Percentiles rank a stretch among this genome's conserved stretches.
Conservation (phyloP, 164 flowering plant species). For the Tinospora cordifolia region DNA sequence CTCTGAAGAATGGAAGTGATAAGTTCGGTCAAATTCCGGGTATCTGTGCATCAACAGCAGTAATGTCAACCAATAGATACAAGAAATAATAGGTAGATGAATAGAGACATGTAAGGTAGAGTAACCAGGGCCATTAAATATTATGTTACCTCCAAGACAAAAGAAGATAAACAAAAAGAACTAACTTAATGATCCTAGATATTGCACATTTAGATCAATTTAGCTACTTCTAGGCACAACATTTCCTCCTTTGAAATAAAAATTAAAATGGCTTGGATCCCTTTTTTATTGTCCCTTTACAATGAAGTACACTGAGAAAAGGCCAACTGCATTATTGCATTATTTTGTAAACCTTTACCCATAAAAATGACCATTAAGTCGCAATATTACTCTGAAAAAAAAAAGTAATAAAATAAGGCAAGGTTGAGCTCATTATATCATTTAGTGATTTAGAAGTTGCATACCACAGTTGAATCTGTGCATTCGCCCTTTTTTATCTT, state of each 20-base stretch:
- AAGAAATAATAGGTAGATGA: not conserved
- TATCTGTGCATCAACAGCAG: constrained; percentile 34
- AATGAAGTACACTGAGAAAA: not conserved
- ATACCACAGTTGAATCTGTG: constrained; percentile 87
- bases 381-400: not conserved
- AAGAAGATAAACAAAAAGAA: no score
- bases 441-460: constrained; percentile 7
- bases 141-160: not conserved
- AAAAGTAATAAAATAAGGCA: no score
- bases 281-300: no score
- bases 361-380: not conserved
- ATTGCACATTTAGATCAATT: not conserved
- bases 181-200: no score
- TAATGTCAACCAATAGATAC: not conserved
- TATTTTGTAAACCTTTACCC: not conserved
- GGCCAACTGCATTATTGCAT: no score
- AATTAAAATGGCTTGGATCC: not conserved
- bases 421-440: not conserved
- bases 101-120: not conserved
- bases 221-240: not conserved
- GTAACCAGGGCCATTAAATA: not conserved
- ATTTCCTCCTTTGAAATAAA: not conserved
- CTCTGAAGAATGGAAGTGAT: constrained; percentile 79
- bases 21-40: constrained; percentile 63
- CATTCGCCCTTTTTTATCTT: constrained; percentile 84